phyloP scores from a whole-genome alignment of 2,329 filamentous ascomycete genomes.

The Trichoderma cornu-damae region DNA sequence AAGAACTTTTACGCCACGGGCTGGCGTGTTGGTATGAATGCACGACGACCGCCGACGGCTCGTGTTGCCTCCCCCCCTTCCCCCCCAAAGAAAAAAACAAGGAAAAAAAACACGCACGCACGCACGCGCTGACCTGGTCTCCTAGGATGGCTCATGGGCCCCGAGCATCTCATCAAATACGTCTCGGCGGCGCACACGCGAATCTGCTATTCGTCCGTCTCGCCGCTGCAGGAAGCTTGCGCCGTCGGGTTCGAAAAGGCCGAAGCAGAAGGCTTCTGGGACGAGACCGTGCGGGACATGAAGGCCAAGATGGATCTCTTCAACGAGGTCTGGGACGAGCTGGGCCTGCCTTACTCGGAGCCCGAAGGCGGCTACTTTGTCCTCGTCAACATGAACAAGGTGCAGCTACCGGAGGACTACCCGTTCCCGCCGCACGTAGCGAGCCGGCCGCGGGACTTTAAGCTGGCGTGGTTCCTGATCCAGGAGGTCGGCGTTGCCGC shows the following conservation, averaged over 20 bases:
- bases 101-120: too few relatives aligned
- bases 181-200: conserved; percentile 89
- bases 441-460: conserved; percentile 82
- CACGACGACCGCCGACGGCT: too few relatives aligned
- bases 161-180: conserved; percentile 81
- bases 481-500: conserved; percentile 93
- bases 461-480: conserved; percentile 94
- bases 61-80: too few relatives aligned
- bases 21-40: conserved; percentile 67
- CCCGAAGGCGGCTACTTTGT: conserved; percentile 98
- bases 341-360: conserved; percentile 75
- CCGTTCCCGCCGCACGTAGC: conserved; percentile 86
- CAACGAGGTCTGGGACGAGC: conserved; percentile 73
- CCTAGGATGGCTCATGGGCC: conserved; percentile 81
- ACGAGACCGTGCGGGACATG: conserved; percentile 78
- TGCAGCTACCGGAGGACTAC: conserved; percentile 77
- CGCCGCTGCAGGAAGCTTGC: conserved; percentile 87
- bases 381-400: conserved; percentile 85
- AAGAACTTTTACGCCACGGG: conserved; percentile 99
- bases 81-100: too few relatives aligned
- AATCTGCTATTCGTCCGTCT: conserved; percentile 93
- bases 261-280: conserved; percentile 81
- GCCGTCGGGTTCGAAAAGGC: conserved; percentile 93
- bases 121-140: not conserved
- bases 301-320: conserved; percentile 81